Evolutionary conservation across 2,329 filamentous ascomycete genomes (phyloP).

Genomic region (Achaetomium macrosporum): DNA sequence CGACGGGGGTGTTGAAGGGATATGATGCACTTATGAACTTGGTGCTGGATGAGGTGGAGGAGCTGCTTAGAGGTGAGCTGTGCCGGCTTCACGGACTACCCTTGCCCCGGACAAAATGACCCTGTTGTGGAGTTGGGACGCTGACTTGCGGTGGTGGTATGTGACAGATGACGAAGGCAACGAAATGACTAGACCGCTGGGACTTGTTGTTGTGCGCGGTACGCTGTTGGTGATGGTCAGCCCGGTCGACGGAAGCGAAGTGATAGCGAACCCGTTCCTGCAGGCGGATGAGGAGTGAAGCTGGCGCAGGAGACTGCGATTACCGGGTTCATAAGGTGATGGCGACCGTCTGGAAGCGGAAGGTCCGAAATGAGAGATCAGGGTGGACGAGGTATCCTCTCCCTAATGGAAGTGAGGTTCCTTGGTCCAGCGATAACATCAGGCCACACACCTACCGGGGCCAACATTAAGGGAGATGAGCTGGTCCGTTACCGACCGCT

Average conservation of each 20-base stretch:
- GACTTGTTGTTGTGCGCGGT: constrained; percentile 83
- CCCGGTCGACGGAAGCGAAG: constrained; percentile 88
- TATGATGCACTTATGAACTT: constrained; percentile 98
- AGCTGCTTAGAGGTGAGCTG: constrained; percentile 72
- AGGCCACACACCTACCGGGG: no score
- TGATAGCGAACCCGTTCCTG: constrained; percentile 90
- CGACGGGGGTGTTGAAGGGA: constrained; percentile 84
- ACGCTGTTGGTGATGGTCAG: constrained; percentile 90
- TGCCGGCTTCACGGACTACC: not conserved
- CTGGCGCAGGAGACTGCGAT: not conserved
- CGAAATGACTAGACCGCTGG: constrained; percentile 71
- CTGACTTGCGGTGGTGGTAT: not conserved
- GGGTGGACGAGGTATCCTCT: not conserved
- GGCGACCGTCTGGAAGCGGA: not conserved
- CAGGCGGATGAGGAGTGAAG: constrained; percentile 52
- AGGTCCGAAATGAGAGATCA: not conserved
- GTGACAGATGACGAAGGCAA: constrained; percentile 83
- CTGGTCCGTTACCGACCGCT: no score
- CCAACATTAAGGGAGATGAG: no score
- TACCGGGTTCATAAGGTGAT: not conserved
- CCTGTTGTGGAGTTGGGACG: no score
- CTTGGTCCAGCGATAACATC: no score
- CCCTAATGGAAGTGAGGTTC: not conserved
- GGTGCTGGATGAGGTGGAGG: constrained; percentile 89
- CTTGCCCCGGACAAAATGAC: not conserved